phyloP scores from a whole-genome alignment of 2,329 filamentous ascomycete species.

The Incumbomyces delicatus region DNA sequence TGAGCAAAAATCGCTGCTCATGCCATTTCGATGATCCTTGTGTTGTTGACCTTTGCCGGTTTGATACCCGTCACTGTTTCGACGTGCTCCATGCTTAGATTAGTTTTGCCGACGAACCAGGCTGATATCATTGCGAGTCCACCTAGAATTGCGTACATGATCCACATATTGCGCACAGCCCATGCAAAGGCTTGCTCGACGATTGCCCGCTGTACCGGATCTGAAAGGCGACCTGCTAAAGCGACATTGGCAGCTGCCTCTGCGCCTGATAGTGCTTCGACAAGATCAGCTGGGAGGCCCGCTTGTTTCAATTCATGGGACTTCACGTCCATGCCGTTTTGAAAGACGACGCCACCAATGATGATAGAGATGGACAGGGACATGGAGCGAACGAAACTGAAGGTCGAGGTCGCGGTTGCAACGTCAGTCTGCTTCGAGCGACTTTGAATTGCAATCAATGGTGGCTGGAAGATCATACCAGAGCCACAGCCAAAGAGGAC shows the following conservation, averaged over 20 bases:
- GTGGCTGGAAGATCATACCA: constrained; percentile 45
- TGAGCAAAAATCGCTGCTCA: neutral
- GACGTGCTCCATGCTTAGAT: constrained; percentile 32
- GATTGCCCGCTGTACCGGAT: constrained; percentile 25
- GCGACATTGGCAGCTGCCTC: constrained; percentile 24
- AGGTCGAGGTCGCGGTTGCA: constrained; percentile 52
- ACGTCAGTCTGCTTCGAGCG: constrained; percentile 38
- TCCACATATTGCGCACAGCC: constrained; percentile 41
- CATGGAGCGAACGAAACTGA: constrained; percentile 50
- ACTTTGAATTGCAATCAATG: constrained; percentile 46
- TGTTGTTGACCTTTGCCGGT: constrained; percentile 25
- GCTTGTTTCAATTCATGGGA: constrained; percentile 14
- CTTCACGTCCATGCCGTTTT: constrained; percentile 26
- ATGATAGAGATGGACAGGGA: constrained; percentile 49
- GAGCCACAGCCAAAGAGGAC: constrained; percentile 45
- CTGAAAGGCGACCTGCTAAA: constrained; percentile 18
- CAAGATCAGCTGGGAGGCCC: constrained; percentile 19
- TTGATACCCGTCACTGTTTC: constrained; percentile 37
- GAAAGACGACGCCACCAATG: constrained; percentile 43
- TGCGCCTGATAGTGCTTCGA: constrained; percentile 14
- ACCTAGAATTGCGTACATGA: constrained; percentile 36
- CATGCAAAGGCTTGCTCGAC: constrained; percentile 34
- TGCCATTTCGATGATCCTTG: neutral
- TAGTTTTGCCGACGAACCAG: constrained; percentile 28
- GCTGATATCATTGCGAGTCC: constrained; percentile 31